Evolutionary conservation across 495 filamentous ascomycete genomes (phyloP).

Genomic region (Xylaria castorea): DNA sequence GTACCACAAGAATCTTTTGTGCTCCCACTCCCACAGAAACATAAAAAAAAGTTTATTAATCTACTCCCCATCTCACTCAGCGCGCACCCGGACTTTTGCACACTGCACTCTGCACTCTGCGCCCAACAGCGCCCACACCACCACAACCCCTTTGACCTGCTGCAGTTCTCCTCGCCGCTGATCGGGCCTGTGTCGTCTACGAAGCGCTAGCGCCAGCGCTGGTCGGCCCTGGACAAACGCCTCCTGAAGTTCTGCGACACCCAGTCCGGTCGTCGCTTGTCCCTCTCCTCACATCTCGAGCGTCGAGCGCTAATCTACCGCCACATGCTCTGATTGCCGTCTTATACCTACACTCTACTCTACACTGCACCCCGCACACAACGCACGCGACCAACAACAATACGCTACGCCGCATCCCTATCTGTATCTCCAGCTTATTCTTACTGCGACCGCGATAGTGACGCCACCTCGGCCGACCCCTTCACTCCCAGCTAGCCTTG

Average conservation of each 20-base stretch:
- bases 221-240: neutral
- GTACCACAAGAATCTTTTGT: neutral
- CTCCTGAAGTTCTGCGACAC: neutral
- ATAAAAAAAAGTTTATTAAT: constrained; percentile 3
- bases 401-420: constrained; percentile 2
- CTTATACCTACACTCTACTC: neutral
- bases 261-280: neutral
- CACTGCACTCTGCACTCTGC: neutral
- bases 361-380: constrained; percentile 3
- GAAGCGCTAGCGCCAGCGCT: constrained; percentile 5
- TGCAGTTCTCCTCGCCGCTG: neutral
- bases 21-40: neutral
- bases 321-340: neutral
- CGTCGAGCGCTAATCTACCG: constrained; percentile 5
- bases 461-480: neutral
- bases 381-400: constrained; percentile 9
- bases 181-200: constrained; percentile 17
- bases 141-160: neutral
- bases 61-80: neutral
- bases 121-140: neutral
- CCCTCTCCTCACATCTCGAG: neutral
- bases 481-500: constrained; percentile 5
- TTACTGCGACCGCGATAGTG: constrained; percentile 13
- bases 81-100: constrained; percentile 8
- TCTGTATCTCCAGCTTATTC: neutral